phyloP scores from a whole-genome alignment of 306 rosid species.

The Lathyrus aphaca region DNA sequence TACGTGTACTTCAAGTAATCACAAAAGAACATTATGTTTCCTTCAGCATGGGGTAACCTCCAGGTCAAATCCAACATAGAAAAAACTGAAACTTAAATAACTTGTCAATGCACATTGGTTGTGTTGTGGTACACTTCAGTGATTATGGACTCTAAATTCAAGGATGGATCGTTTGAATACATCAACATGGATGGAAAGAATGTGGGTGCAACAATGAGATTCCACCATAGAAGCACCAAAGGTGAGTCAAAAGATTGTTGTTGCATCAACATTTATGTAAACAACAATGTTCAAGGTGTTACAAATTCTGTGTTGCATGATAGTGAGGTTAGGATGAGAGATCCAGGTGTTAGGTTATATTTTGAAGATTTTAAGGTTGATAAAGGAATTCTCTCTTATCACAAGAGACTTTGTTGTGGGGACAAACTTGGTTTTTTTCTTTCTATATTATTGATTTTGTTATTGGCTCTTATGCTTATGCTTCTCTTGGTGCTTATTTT shows the following conservation, averaged over 20 bases:
- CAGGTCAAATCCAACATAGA: conserved; percentile 12
- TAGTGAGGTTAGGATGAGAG: conserved; percentile 48
- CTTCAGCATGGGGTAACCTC: conserved; percentile 47
- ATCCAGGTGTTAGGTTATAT: conserved; percentile 47
- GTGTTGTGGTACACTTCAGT: background rate
- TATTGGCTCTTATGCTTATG: conserved; percentile 38
- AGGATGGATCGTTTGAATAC: conserved; percentile 47
- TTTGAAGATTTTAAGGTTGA: conserved; percentile 43
- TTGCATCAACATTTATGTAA: conserved; percentile 54
- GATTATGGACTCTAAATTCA: conserved; percentile 41
- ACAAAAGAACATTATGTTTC: conserved; percentile 32
- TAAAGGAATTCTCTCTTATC: conserved; percentile 19
- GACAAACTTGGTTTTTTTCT: conserved; percentile 27
- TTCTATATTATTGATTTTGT: conserved; percentile 23
- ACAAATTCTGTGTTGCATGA: conserved; percentile 49
- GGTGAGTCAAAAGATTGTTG: conserved; percentile 46
- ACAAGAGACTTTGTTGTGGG: conserved; percentile 8
- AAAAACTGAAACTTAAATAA: conserved; percentile 15
- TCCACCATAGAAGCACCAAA: conserved; percentile 43
- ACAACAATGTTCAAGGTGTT: conserved; percentile 55
- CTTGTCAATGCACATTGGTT: background rate
- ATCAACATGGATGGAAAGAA: conserved; percentile 50
- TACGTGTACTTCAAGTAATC: conserved; percentile 47
- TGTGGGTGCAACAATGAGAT: conserved; percentile 49
- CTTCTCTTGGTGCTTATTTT: conserved; percentile 33